Conservation (phyloP, 345 rosid species). For the sweet orange (Citrus sinensis) region DNA sequence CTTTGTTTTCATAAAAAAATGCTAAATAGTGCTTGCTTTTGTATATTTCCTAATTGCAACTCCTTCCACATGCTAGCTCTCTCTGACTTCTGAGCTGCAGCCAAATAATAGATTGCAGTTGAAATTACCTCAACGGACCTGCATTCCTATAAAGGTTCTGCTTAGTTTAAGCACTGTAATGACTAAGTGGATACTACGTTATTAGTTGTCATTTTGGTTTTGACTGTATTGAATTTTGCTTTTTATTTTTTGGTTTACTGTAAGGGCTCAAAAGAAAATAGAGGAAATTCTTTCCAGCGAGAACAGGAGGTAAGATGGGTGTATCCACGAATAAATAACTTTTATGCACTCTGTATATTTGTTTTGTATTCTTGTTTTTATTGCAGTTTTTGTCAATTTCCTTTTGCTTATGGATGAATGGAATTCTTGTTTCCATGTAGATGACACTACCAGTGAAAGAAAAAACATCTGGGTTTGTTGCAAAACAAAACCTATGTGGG, state of each 20-base stretch:
- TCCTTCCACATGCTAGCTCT: conserved; percentile 44
- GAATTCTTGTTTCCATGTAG: conserved; percentile 23
- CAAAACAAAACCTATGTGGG: conserved; percentile 35
- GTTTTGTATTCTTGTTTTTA: neutral
- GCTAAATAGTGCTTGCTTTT: neutral
- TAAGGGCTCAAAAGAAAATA: conserved; percentile 93
- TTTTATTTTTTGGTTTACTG: conserved; percentile 26
- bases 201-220: conserved; percentile 6
- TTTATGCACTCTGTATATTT: neutral
- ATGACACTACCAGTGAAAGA: conserved; percentile 28
- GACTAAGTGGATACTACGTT: neutral
- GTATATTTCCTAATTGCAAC: neutral
- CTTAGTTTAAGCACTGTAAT: neutral
- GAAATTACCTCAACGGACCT: conserved; percentile 35
- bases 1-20: neutral
- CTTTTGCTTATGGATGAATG: neutral
- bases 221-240: conserved; percentile 25
- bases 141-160: conserved; percentile 49
- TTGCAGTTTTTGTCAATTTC: neutral
- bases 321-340: neutral
- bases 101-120: conserved; percentile 40
- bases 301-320: conserved; percentile 52
- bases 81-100: conserved; percentile 56
- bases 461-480: conserved; percentile 29
- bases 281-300: conserved; percentile 51